Evolutionary conservation across 1,284 basidiomycete genomes (phyloP).

Genomic region (Gastroboletus turbinatus): DNA sequence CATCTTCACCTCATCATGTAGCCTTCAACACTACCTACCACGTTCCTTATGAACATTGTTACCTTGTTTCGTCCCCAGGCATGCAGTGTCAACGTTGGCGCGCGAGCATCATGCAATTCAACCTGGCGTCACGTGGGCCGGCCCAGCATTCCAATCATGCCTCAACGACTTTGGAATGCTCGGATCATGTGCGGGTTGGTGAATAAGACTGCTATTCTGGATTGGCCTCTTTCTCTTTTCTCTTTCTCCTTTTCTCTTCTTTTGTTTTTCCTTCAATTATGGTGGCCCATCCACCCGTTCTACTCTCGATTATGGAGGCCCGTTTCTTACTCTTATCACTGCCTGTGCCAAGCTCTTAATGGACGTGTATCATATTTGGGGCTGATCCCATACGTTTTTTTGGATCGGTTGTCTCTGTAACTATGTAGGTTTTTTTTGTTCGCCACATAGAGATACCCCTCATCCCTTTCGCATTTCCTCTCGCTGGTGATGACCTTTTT

Average conservation of each 20-base stretch:
- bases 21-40: no score
- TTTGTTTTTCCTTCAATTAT: slow-evolving; percentile 10
- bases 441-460: slow-evolving; percentile 26
- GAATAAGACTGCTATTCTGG: slow-evolving; percentile 15
- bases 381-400: slow-evolving; percentile 1
- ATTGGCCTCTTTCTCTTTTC: slow-evolving; percentile 1
- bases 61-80: no score
- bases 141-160: no score
- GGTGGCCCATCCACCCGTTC: slow-evolving; percentile 11
- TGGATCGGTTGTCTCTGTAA: slow-evolving; percentile 26
- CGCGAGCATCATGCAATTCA: no score
- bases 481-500: background rate
- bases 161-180: no score
- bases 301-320: slow-evolving; percentile 5
- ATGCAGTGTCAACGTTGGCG: no score
- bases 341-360: slow-evolving; percentile 15
- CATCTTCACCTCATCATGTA: no score
- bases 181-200: slow-evolving; percentile 6
- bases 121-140: no score
- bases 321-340: slow-evolving; percentile 6
- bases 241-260: background rate
- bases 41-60: no score
- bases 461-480: slow-evolving; percentile 2
- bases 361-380: slow-evolving; percentile 22
- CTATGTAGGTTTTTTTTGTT: slow-evolving; percentile 20